phyloP scores from a whole-genome alignment of 352 stramenopile species.

The Globisporangium carolinianum region DNA sequence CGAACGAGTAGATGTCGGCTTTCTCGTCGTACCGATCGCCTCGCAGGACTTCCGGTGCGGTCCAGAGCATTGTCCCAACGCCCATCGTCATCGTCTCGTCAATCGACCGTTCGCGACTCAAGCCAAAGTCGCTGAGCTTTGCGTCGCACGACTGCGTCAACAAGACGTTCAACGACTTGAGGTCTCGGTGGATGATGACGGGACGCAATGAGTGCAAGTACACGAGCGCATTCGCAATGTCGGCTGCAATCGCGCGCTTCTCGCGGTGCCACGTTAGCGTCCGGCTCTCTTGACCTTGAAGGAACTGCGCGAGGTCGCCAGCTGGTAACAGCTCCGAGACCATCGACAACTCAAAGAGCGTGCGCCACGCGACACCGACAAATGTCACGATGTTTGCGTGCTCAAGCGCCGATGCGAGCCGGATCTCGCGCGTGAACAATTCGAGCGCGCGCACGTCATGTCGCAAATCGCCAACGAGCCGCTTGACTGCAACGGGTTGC shows the following conservation, averaged over 20 bases:
- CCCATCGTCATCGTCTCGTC: conserved; percentile 65
- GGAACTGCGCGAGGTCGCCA: conserved; percentile 44
- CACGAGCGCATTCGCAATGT: conserved; percentile 52
- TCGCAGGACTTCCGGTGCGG: conserved; percentile 45
- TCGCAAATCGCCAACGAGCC: conserved; percentile 39
- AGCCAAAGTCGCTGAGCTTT: conserved; percentile 57
- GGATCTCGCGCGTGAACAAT: conserved; percentile 49
- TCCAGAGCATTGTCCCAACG: conserved; percentile 57
- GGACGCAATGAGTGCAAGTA: conserved; percentile 55
- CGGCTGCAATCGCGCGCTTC: conserved; percentile 50
- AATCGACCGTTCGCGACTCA: conserved; percentile 43
- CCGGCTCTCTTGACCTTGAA: conserved; percentile 31
- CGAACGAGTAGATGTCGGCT: conserved; percentile 59
- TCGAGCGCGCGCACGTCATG: conserved; percentile 30
- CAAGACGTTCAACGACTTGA: conserved; percentile 64
- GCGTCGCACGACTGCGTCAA: conserved; percentile 32
- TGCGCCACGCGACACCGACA: conserved; percentile 49
- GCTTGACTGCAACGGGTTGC: conserved; percentile 54
- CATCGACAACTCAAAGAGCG: conserved; percentile 42
- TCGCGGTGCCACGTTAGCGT: conserved; percentile 32
- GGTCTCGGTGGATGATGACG: conserved; percentile 56
- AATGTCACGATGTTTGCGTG: conserved; percentile 71
- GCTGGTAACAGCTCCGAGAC: conserved; percentile 56
- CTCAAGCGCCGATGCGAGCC: conserved; percentile 32
- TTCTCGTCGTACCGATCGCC: conserved; percentile 51